Base-by-base conservation (phyloP, 495 filamentous ascomycete species). In the Lasiosphaeriaceae sp. region DNA sequence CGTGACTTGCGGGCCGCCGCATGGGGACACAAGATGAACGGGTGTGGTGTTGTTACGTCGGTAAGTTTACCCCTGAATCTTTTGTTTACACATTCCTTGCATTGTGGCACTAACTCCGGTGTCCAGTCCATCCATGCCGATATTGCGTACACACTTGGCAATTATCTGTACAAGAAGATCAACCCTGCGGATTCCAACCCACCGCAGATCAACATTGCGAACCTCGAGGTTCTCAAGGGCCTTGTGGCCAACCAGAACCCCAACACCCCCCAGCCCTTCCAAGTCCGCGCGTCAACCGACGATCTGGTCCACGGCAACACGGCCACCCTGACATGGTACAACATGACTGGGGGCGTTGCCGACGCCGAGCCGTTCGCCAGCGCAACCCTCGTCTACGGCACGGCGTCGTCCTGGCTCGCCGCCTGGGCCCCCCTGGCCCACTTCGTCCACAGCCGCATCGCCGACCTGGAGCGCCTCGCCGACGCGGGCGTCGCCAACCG, bases 111-210 rank as follows among this genome's bases (percentile, higher is more conserved):
- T 57, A 60, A 16, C 52, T n/a, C n/a, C 4, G 14, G 74, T 86
- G 19, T 81, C 77, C 46, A 83, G 71, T 82, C 83, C 2, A 62
- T 86, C 19, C 85, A 83, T 53, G 80, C 83, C 35, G 84, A 87
- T 64, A 83, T 85, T 57, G 82, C 82, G 1, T 73, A 83, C 20
- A 84, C 77, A 1, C 56, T 86, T 20, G 82, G 71, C 37, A 71
- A 83, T 29, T 85, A 84, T 55, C 55, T 83, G n/a, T 65, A 78
- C 11, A 65, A 75, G 66, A 85, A 29, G 65, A 72, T 19, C 69
- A 79, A 34, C 68, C 74, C 0, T 74, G 74, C 75, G 47, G 68
- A 72, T 2, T 69, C 76, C 7, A 64, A 57, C 41, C 70, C 66
- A 1, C 54, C 66, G 19, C 67, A 66, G 4, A 66, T 81, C 44